Evolutionary conservation across 2,329 filamentous ascomycete species (phyloP).

Genomic region (Penicillium verrucosum): DNA sequence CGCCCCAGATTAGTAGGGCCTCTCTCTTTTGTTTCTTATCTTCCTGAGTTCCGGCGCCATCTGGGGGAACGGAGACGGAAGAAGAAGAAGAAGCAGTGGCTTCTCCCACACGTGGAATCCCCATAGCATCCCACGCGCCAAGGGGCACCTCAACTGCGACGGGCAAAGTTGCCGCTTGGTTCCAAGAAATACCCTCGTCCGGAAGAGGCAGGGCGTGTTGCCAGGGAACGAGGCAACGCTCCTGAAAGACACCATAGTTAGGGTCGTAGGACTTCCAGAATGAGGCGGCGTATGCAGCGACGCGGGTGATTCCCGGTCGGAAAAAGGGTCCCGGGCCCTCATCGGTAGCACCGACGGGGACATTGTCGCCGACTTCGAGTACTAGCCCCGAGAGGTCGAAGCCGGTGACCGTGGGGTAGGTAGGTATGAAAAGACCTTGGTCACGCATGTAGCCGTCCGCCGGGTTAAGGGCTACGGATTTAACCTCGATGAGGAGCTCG

Average conservation of each 20-base stretch:
- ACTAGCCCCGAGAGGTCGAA: constrained; percentile 47
- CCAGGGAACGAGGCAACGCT: constrained; percentile 43
- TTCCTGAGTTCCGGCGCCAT: background rate
- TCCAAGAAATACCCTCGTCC: constrained; percentile 37
- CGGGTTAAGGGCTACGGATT: constrained; percentile 51
- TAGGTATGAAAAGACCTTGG: constrained; percentile 41
- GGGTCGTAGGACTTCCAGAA: constrained; percentile 46
- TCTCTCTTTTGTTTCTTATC: constrained; percentile 23
- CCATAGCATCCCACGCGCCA: constrained; percentile 41
- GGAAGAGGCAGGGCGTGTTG: constrained; percentile 41
- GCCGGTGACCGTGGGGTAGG: constrained; percentile 41
- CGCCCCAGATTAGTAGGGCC: constrained; percentile 46
- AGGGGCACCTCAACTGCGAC: constrained; percentile 40
- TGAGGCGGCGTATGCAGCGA: constrained; percentile 40
- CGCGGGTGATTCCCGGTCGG: constrained; percentile 34
- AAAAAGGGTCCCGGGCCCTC: constrained; percentile 22
- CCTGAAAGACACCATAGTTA: constrained; percentile 50
- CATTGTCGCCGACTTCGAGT: constrained; percentile 41
- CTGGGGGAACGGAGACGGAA: background rate
- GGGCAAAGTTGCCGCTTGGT: constrained; percentile 41
- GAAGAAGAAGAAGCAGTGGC: constrained; percentile 8
- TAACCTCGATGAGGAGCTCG: constrained; percentile 50
- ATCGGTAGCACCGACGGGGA: constrained; percentile 26
- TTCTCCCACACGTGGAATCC: constrained; percentile 27
- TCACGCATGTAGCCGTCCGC: constrained; percentile 46